A percentile compares a stretch with the other conserved stretches of the same genome.
phyloP scores from a whole-genome alignment of 2,329 filamentous ascomycete genomes.

The Aspergillus hortae region DNA sequence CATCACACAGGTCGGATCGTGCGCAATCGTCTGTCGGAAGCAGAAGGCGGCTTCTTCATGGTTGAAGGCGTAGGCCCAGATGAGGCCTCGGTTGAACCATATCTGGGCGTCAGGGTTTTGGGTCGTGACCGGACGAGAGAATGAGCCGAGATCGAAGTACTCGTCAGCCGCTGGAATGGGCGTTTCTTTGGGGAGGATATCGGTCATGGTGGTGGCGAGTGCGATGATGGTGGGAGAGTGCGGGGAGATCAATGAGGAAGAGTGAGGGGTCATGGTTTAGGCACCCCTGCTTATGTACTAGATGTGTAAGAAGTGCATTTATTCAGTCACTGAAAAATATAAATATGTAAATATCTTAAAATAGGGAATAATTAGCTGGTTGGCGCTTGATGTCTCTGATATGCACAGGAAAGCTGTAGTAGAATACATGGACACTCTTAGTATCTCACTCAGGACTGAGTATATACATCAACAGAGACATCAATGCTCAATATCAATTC shows the following conservation, averaged over 20 bases:
- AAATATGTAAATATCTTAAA: too few relatives aligned
- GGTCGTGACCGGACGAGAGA: conserved; percentile 34
- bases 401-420: too few relatives aligned
- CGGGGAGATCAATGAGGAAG: background rate
- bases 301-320: background rate
- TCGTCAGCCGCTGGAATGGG: conserved; percentile 6
- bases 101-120: conserved; percentile 26
- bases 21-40: conserved; percentile 29
- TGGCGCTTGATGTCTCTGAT: too few relatives aligned
- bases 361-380: too few relatives aligned
- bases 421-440: too few relatives aligned
- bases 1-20: conserved; percentile 33
- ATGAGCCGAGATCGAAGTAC: conserved; percentile 34
- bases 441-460: too few relatives aligned
- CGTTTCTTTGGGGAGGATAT: background rate
- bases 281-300: too few relatives aligned
- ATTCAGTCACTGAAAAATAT: background rate
- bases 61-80: conserved; percentile 40
- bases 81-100: conserved; percentile 38
- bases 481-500: too few relatives aligned
- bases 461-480: too few relatives aligned
- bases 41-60: conserved; percentile 34
- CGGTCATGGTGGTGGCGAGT: background rate
- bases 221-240: background rate
- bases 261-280: background rate